Percentiles rank a stretch among this genome's conserved stretches.
Conservation (phyloP, 106 monocot species). For the Amphibolis antarctica region DNA sequence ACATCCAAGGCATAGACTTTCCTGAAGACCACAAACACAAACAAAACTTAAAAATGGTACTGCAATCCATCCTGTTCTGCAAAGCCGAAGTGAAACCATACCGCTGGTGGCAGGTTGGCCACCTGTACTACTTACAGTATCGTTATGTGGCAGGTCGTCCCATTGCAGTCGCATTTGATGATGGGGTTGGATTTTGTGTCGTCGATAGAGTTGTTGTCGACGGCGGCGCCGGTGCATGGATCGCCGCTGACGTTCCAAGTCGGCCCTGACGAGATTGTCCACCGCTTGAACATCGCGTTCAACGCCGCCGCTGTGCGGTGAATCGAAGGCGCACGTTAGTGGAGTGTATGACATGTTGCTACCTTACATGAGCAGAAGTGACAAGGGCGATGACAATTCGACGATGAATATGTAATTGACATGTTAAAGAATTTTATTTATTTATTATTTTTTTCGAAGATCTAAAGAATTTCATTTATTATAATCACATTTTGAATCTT, state of each 20-base stretch:
- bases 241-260: conserved; percentile 19
- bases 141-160: conserved; percentile 15
- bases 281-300: conserved; percentile 3
- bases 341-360: no score
- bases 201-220: conserved; percentile 22
- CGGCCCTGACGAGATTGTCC: conserved; percentile 10
- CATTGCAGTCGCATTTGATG: conserved; percentile 45
- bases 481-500: no score
- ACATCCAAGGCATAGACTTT: conserved; percentile 11
- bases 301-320: background rate
- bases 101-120: no score
- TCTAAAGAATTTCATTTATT: no score
- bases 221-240: conserved; percentile 27
- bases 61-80: no score
- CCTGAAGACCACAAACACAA: conserved; percentile 11
- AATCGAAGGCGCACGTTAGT: no score
- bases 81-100: no score
- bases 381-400: no score
- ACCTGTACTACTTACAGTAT: conserved; percentile 5
- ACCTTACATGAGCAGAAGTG: no score
- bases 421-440: no score
- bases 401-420: no score
- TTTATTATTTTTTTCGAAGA: no score
- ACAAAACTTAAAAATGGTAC: background rate
- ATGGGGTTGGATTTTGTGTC: conserved; percentile 18